These are phyloP conservation scores for Komagataella ulmi DNA, from an alignment of 805 yeast species.

Conservation along the genomic window DNA sequence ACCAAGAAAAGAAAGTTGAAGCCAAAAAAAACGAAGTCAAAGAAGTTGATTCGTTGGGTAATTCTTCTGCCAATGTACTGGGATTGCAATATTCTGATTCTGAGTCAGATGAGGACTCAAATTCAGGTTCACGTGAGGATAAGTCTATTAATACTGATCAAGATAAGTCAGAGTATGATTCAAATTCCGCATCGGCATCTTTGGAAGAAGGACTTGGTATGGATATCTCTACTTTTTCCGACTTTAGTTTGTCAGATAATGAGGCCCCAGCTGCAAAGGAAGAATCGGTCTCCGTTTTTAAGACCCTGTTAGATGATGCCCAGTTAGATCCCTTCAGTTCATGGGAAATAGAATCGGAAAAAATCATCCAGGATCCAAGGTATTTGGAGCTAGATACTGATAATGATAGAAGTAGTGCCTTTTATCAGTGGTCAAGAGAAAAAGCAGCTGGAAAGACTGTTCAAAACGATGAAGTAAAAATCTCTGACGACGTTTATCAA, in stretches of 20 bases:
- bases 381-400: conserved; percentile 10
- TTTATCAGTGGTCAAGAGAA: conserved; percentile 1
- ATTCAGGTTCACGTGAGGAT: background rate
- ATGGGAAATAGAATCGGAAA: conserved; percentile 11
- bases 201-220: conserved; percentile 1
- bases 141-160: background rate
- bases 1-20: conserved; percentile 4
- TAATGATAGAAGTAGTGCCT: conserved; percentile 1
- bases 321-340: conserved; percentile 10
- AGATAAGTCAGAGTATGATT: background rate
- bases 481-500: background rate
- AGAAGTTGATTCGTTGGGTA: background rate
- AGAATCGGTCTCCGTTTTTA: conserved; percentile 1
- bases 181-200: conserved; percentile 1
- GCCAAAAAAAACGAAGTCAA: background rate
- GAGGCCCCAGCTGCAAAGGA: background rate
- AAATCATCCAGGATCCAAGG: conserved; percentile 10
- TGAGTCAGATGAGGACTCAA: background rate
- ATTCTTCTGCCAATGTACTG: background rate
- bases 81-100: background rate
- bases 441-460: background rate
- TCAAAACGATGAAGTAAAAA: background rate
- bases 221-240: background rate
- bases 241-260: background rate
- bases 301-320: conserved; percentile 5